Evolutionary conservation across 345 rosid species (phyloP).

Genomic region (Melaleuca alternifolia): DNA sequence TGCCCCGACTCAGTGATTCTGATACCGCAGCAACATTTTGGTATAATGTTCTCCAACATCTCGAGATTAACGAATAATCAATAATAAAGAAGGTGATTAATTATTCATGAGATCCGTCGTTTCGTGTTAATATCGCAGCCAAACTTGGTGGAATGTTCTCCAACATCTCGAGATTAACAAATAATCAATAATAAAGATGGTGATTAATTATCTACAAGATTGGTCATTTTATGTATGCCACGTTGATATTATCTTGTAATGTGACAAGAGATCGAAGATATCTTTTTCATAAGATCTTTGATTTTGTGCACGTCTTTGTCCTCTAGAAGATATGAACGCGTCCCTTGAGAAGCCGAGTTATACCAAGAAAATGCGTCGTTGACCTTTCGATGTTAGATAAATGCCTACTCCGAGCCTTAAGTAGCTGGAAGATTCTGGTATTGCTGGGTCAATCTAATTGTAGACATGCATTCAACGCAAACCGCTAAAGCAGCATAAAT

Average conservation of each 20-base stretch:
- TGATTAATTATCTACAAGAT: neutral
- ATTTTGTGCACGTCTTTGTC: neutral
- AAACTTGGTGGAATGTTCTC: neutral
- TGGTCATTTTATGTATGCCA: neutral
- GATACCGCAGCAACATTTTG: no score
- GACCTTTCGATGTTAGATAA: neutral
- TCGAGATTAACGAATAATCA: no score
- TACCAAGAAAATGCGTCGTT: neutral
- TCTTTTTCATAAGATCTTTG: no score
- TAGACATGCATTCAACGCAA: neutral
- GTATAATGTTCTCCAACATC: no score
- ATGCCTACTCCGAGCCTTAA: neutral
- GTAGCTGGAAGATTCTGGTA: neutral
- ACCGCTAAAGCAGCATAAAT: neutral
- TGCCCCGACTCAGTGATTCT: neutral
- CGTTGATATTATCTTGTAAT: neutral
- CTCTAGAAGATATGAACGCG: neutral
- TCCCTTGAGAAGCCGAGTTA: neutral
- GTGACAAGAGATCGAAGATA: neutral
- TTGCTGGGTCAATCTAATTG: neutral
- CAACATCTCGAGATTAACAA: neutral
- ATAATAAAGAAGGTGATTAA: no score
- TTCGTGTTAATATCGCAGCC: neutral
- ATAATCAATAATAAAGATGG: neutral
- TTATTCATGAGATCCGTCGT: no score